Evolutionary conservation across 805 yeast genomes (phyloP).

Genomic region (Metschnikowia aberdeeniae): DNA sequence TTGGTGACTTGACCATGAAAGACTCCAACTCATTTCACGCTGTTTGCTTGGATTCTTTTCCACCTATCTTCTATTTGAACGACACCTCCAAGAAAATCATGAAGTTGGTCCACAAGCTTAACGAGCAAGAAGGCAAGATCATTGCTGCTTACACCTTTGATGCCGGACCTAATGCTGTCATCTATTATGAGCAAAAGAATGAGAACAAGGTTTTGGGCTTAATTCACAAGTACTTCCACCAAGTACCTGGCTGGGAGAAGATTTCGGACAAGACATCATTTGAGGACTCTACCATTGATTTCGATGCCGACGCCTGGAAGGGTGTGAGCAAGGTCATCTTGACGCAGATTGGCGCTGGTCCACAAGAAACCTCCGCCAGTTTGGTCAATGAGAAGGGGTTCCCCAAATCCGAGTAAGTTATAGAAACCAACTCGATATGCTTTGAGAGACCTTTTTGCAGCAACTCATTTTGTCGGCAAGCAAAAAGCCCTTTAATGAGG

Average conservation of each 20-base stretch:
- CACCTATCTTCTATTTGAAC: constrained; percentile 69
- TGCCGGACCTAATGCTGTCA: constrained; percentile 98
- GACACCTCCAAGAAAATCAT: constrained; percentile 21
- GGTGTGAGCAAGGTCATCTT: constrained; percentile 83
- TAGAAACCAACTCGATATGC: no score
- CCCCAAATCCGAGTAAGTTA: constrained; percentile 39
- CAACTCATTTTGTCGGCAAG: not conserved
- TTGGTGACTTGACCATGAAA: constrained; percentile 90
- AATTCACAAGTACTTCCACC: constrained; percentile 54
- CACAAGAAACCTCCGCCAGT: constrained; percentile 54
- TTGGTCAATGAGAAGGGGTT: constrained; percentile 58
- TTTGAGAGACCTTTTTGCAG: no score
- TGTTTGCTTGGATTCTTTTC: constrained; percentile 91
- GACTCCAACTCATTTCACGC: constrained; percentile 98
- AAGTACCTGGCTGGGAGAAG: constrained; percentile 67
- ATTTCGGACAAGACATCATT: constrained; percentile 17
- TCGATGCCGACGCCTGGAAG: constrained; percentile 49
- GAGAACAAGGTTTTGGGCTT: constrained; percentile 72
- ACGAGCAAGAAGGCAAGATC: constrained; percentile 57
- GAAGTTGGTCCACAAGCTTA: constrained; percentile 54
- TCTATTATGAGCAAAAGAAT: constrained; percentile 77
- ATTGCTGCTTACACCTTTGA: constrained; percentile 97
- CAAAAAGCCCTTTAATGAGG: no score
- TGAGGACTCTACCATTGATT: constrained; percentile 29
- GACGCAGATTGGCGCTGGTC: constrained; percentile 87